A percentile compares a stretch with the other conserved stretches of the same genome.
Evolutionary conservation across 2,329 filamentous ascomycete species (phyloP).

Genomic region (Trichoderma endophyticum): DNA sequence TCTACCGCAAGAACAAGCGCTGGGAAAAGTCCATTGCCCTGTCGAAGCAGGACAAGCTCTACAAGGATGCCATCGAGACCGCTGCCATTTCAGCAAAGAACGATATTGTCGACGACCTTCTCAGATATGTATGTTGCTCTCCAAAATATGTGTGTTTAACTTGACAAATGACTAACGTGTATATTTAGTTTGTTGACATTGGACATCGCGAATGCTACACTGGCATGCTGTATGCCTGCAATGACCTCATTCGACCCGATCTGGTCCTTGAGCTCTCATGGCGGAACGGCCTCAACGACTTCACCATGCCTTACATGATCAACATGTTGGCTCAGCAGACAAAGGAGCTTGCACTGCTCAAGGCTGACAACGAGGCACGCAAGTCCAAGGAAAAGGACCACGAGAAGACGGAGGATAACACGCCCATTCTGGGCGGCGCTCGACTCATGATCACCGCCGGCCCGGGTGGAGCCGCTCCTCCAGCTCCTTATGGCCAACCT

Average conservation of each 20-base stretch:
- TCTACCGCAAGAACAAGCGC: slow-evolving; percentile 99
- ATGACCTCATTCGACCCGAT: slow-evolving; percentile 92
- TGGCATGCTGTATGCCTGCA: slow-evolving; percentile 99
- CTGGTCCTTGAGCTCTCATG: slow-evolving; percentile 94
- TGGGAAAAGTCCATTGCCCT: slow-evolving; percentile 99
- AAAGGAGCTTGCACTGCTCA: slow-evolving; percentile 75
- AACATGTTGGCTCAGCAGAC: slow-evolving; percentile 93
- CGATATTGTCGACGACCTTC: slow-evolving; percentile 90
- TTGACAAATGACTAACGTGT: slow-evolving; percentile 31
- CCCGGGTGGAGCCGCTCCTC: slow-evolving; percentile 58
- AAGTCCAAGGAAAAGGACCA: slow-evolving; percentile 69
- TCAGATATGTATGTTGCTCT: slow-evolving; percentile 83
- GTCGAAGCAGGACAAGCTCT: slow-evolving; percentile 98
- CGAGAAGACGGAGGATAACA: slow-evolving; percentile 88
- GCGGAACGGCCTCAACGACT: slow-evolving; percentile 91
- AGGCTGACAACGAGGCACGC: slow-evolving; percentile 94
- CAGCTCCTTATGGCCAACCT: slow-evolving; percentile 68
- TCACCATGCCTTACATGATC: slow-evolving; percentile 99
- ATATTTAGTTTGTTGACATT: slow-evolving; percentile 87
- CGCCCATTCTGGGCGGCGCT: slow-evolving; percentile 83
- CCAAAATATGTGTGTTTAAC: neutral
- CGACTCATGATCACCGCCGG: slow-evolving; percentile 96
- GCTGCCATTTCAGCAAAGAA: slow-evolving; percentile 85
- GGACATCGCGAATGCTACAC: slow-evolving; percentile 99
- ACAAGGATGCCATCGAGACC: slow-evolving; percentile 99